phyloP scores from a whole-genome alignment of 2,329 filamentous ascomycete species.

The Nothopassalora personata region DNA sequence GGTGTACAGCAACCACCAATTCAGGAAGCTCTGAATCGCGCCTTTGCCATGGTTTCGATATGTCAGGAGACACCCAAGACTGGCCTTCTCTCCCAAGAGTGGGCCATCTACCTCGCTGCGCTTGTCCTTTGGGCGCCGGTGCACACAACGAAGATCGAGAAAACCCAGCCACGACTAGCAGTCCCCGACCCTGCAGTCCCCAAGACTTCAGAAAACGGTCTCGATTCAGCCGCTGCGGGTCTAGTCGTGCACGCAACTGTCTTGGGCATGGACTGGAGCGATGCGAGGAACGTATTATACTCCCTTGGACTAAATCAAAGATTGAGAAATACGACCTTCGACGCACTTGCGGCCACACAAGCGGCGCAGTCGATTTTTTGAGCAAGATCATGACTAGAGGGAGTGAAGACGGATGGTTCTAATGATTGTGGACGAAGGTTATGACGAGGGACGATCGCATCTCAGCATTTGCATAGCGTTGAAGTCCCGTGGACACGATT shows the following conservation, averaged over 20 bases:
- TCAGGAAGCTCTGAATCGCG: conserved; percentile 20
- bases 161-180: conserved; percentile 6
- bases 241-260: background rate
- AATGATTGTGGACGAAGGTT: background rate
- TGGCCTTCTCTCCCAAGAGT: conserved; percentile 27
- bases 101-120: conserved; percentile 26
- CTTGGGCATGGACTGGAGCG: conserved; percentile 8
- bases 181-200: conserved; percentile 7
- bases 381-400: conserved; percentile 24
- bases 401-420: conserved; percentile 27
- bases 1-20: background rate
- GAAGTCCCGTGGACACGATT: conserved; percentile 34
- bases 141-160: conserved; percentile 10
- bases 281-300: conserved; percentile 13
- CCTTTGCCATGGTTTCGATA: conserved; percentile 22
- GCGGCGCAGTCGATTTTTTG: conserved; percentile 25
- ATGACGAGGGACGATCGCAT: background rate
- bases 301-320: conserved; percentile 23
- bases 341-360: conserved; percentile 24
- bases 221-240: conserved; percentile 14
- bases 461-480: background rate
- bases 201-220: conserved; percentile 1
- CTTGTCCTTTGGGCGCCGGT: conserved; percentile 28
- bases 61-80: conserved; percentile 15
- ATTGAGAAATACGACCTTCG: conserved; percentile 22